These are phyloP conservation scores for Monilinia laxa DNA, from an alignment of 2,329 filamentous ascomycete genomes.

Conservation along the genomic window DNA sequence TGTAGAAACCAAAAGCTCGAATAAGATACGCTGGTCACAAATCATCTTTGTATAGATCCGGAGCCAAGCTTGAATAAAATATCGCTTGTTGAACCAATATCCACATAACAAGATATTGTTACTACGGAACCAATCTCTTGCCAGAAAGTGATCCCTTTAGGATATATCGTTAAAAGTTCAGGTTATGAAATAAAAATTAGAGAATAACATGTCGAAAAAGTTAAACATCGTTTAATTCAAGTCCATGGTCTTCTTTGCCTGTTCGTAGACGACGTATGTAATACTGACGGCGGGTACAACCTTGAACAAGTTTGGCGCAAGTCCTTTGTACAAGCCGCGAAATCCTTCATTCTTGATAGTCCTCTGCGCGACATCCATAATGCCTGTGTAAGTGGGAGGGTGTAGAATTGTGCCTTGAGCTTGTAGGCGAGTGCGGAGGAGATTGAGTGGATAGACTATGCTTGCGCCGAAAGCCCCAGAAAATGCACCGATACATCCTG, in stretches of 20 bases:
- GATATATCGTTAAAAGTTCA: not conserved
- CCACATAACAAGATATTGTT: constrained; percentile 1
- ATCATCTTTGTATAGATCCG: not conserved
- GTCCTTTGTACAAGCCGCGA: constrained; percentile 86
- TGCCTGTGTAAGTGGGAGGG: constrained; percentile 83
- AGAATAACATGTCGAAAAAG: not conserved
- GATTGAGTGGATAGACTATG: constrained; percentile 93
- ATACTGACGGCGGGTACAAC: constrained; percentile 95
- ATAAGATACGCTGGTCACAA: not conserved
- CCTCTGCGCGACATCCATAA: constrained; percentile 81
- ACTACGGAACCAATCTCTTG: not conserved
- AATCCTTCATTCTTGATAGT: constrained; percentile 82
- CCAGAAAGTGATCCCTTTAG: not conserved
- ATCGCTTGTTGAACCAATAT: not conserved
- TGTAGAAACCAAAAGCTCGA: not conserved
- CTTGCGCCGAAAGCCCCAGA: constrained; percentile 90
- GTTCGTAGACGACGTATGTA: constrained; percentile 91
- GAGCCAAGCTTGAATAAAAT: not conserved
- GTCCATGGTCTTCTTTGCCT: constrained; percentile 70
- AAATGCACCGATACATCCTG: constrained; percentile 84
- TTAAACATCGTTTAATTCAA: constrained; percentile 23
- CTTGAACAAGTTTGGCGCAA: constrained; percentile 94
- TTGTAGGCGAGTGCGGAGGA: constrained; percentile 87
- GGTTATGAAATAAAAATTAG: not conserved
- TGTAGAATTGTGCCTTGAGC: constrained; percentile 94